These are phyloP conservation scores for Arachis hypogaea DNA, from an alignment of 306 rosid species.

Conservation along the genomic window DNA sequence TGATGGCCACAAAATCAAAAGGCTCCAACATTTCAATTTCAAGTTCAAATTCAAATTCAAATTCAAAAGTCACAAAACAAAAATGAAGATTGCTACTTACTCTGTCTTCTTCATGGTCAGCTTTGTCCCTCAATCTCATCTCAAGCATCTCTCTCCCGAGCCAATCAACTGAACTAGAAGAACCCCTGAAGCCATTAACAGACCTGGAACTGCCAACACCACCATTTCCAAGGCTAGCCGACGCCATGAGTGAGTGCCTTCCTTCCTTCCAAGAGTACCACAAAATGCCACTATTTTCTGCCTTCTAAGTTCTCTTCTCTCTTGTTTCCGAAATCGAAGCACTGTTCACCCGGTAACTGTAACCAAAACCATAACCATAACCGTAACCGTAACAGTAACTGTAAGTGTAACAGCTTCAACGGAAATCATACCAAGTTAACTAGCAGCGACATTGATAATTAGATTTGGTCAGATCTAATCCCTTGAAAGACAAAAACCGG, in stretches of 20 bases:
- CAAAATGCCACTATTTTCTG: constrained; percentile 36
- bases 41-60: neutral
- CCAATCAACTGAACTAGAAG: constrained; percentile 95
- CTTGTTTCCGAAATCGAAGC: constrained; percentile 43
- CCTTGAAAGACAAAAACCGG: neutral
- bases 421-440: neutral
- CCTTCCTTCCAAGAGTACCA: constrained; percentile 11
- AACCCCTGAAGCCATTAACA: constrained; percentile 72
- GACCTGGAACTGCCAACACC: constrained; percentile 96
- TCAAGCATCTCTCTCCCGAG: constrained; percentile 98
- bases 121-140: constrained; percentile 76
- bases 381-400: constrained; percentile 35
- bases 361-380: constrained; percentile 8
- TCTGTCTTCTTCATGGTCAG: constrained; percentile 66
- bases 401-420: constrained; percentile 25
- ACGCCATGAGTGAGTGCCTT: constrained; percentile 58
- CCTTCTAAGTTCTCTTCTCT: constrained; percentile 31
- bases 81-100: constrained; percentile 39
- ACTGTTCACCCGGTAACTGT: constrained; percentile 45
- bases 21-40: neutral
- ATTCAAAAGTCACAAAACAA: neutral
- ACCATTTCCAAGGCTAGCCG: constrained; percentile 88
- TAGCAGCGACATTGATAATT: constrained; percentile 1
- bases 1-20: constrained; percentile 9
- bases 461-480: constrained; percentile 46